Base-by-base conservation (phyloP, 805 yeast species). In the Myxozyma melibiosi region DNA sequence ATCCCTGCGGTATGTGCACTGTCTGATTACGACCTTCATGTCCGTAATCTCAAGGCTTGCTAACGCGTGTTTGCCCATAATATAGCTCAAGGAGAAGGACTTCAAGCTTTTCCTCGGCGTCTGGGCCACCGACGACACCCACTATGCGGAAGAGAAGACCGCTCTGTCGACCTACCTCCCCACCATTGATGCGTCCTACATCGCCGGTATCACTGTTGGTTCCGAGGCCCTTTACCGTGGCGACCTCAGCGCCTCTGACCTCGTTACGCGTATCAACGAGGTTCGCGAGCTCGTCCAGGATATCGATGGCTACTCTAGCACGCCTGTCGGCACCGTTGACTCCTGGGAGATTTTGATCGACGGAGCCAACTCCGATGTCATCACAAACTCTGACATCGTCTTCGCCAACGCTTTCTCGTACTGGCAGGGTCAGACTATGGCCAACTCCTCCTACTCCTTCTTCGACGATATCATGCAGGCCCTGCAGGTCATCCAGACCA, bases 401-500 rank as follows among this genome's bases (percentile, higher is more conserved):
- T 87, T 85, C 73, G 96, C 96, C 69, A 92, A 92, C 72, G 97
- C 97, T 49, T 92, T 92, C 82, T 88, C 97, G 7, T 92, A 91
- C 85, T 92, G 98, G 98, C 98, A 92, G 79, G 97, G 97, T 42
- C 97, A 90, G 78, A 80, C 90, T 65, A 81, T 80, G 81, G 70
- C 73, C 48, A 91, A 91, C 73, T 82, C 97, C 27, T 83, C 96
- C 16, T 88, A 83, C 80, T 90, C 97, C 1, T 92, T 91, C 86
- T 82, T 90, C 66, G 97, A 91, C 73, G 97, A 92, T 74, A 89
- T 92, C 74, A 90, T 91, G 96, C 97, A 92, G 80, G 97, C 97
- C 65, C 78, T 92, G 73, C 96, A 90, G 78, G 78, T 80, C 61
- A 83, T 92, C 68, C 97, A 92, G 80, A 78, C 89, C 66, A 74